Conservation (phyloP, 371 early-diverging fungal species). For the Circinella umbellata region DNA sequence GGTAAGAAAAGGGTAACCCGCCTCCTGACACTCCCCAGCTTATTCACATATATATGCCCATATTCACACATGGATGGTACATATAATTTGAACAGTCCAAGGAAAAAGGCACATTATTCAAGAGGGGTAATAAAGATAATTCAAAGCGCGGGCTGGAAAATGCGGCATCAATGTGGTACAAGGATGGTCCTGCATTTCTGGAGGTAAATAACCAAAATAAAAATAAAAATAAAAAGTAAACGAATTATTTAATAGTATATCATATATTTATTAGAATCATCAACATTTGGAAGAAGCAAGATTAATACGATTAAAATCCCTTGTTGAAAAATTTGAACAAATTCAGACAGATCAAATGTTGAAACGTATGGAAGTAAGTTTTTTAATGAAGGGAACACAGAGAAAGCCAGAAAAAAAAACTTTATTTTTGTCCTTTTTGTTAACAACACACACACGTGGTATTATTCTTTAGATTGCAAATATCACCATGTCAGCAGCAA, state of each 20-base stretch:
- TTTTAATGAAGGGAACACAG: too few relatives aligned
- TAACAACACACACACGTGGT: background rate
- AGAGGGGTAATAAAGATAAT: conserved; percentile 18
- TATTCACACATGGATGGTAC: too few relatives aligned
- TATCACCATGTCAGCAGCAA: conserved; percentile 24
- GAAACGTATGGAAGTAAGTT: conserved; percentile 27
- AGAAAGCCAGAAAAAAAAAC: too few relatives aligned
- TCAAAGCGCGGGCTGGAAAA: conserved; percentile 22
- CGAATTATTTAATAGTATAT: background rate
- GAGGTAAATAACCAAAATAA: conserved; percentile 27
- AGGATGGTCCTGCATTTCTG: conserved; percentile 42
- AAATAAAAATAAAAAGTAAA: background rate
- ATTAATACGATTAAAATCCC: conserved; percentile 20
- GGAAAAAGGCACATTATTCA: conserved; percentile 27
- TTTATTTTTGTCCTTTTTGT: too few relatives aligned
- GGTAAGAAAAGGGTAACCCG: conserved; percentile 12
- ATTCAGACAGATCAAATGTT: conserved; percentile 28
- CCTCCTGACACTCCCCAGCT: too few relatives aligned
- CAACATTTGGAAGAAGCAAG: conserved; percentile 28
- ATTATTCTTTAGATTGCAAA: conserved; percentile 26
- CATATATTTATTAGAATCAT: conserved; percentile 6
- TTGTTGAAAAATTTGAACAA: conserved; percentile 30
- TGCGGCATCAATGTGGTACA: conserved; percentile 29
- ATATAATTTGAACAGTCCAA: conserved; percentile 3
- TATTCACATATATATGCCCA: too few relatives aligned